phyloP scores from a whole-genome alignment of 176 grass and related monocot species.

The Pontederia crassipes region DNA sequence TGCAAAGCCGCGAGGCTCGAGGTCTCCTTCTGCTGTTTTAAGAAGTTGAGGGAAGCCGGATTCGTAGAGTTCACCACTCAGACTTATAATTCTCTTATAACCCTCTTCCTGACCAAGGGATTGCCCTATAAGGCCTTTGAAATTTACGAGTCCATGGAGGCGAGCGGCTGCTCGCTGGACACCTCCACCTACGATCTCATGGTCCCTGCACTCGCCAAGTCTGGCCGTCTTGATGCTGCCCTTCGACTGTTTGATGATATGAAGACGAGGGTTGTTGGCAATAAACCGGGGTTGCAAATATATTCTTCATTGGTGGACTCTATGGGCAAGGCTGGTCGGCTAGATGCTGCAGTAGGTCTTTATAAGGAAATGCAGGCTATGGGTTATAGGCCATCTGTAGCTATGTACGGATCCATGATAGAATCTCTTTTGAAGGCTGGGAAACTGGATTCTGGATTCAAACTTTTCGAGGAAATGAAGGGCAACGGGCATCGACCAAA shows the following conservation, averaged over 20 bases:
- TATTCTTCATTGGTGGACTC: conserved; percentile 67
- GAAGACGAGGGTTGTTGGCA: conserved; percentile 33
- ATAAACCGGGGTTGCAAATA: conserved; percentile 25
- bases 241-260: conserved; percentile 80
- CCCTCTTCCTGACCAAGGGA: conserved; percentile 68
- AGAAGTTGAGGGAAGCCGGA: conserved; percentile 55
- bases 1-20: conserved; percentile 46
- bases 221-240: conserved; percentile 66
- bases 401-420: conserved; percentile 49
- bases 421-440: conserved; percentile 68
- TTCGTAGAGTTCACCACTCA: conserved; percentile 38
- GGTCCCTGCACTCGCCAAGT: conserved; percentile 59
- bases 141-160: conserved; percentile 66
- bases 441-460: conserved; percentile 72
- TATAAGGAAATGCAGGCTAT: conserved; percentile 73
- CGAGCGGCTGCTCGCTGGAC: conserved; percentile 34
- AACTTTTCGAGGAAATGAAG: conserved; percentile 86
- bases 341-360: conserved; percentile 67
- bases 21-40: conserved; percentile 75
- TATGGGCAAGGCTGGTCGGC: conserved; percentile 73
- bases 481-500: conserved; percentile 46
- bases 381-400: conserved; percentile 38
- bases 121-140: conserved; percentile 86
- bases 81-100: conserved; percentile 75
- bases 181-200: conserved; percentile 68